Percentiles rank a stretch among this genome's conserved stretches.
Conservation (phyloP, 768 basidiomycete genomes). For the Mycena amicta region DNA sequence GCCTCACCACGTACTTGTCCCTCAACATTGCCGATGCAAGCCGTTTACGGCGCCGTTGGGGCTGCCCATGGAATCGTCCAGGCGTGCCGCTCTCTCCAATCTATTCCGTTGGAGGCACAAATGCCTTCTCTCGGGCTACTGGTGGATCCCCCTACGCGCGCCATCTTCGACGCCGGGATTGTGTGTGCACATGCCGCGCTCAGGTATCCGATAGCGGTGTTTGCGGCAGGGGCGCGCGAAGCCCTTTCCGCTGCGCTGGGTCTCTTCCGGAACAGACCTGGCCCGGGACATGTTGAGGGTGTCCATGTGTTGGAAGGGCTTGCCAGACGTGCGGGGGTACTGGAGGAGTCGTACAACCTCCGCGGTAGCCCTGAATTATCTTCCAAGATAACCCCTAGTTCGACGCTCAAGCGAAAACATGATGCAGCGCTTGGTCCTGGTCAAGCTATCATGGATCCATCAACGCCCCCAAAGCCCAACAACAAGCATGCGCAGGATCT, state of each 20-base stretch:
- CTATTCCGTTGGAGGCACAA: constrained; percentile 16
- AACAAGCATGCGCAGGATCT: background rate
- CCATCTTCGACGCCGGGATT: constrained; percentile 68
- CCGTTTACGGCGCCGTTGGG: constrained; percentile 57
- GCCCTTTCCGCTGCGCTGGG: constrained; percentile 23
- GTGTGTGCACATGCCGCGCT: constrained; percentile 66
- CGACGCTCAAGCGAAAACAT: constrained; percentile 35
- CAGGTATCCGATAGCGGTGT: constrained; percentile 50
- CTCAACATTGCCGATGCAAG: constrained; percentile 47
- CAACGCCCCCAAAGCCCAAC: background rate
- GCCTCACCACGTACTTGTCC: background rate
- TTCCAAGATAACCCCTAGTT: background rate
- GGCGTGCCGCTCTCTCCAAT: constrained; percentile 47
- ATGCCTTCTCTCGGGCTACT: constrained; percentile 46
- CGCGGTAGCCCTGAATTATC: too few relatives aligned
- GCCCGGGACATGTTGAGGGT: background rate
- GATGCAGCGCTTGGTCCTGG: too few relatives aligned
- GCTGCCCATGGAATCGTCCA: constrained; percentile 69
- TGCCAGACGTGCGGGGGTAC: constrained; percentile 21
- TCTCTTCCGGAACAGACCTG: constrained; percentile 17
- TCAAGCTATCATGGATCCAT: constrained; percentile 5
- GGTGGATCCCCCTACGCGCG: constrained; percentile 61
- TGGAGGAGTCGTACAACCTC: background rate
- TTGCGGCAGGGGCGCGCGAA: constrained; percentile 50
- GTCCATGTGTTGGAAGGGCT: background rate